Base-by-base conservation (phyloP, 805 yeast genomes). In the Kodamaea nitidulidarum region DNA sequence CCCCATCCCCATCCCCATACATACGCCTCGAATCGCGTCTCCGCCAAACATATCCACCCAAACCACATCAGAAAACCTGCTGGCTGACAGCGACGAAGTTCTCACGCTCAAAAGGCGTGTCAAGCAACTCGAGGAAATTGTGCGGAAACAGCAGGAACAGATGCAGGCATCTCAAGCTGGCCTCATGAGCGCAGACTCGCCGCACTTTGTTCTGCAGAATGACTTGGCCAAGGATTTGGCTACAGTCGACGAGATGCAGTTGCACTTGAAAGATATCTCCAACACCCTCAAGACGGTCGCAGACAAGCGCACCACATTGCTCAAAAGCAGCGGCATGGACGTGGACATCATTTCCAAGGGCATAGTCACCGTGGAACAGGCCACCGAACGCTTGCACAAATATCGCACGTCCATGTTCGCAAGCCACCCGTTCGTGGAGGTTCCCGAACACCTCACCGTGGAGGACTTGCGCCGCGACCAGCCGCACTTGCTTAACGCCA, bases 401-500 rank as follows among this genome's bases (percentile, higher is more conserved):
- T 88, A 81, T 56, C 61, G 71, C 18, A 55, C 58, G 0, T 55
- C 59, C 7, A 56, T 86, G 12, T 73, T 74, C 49, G 54, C 65
- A 0, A 51, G 58, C 4, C 76, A 71, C 46, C 86, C 90, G 2
- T 71, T 81, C 26, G 72, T 87, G n/a, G 70, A 64, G 24, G 55
- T 85, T 2, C 75, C 79, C 0, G 56, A 55, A 0, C 61, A 65
- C 11, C 46, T 67, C 16, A 54, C 74, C 1, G 67, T 75, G 4
- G 77, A 73, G 7, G 65, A 64, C 11, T 50, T 88, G 37, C 65
- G 80, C 34, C 52, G 55, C 10, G 59, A 70, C 1, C 70, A 70
- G 31, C 95, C 95, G 2, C 68, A 75, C 15, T 56, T 88, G 32
- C 77, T 87, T 48, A 71, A 80, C 27, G 69, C 84, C 0, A 63